A percentile compares a stretch with the other conserved stretches of the same genome.
Conservation (phyloP, 176 grass and related monocot genomes). For the Otatea glauca region DNA sequence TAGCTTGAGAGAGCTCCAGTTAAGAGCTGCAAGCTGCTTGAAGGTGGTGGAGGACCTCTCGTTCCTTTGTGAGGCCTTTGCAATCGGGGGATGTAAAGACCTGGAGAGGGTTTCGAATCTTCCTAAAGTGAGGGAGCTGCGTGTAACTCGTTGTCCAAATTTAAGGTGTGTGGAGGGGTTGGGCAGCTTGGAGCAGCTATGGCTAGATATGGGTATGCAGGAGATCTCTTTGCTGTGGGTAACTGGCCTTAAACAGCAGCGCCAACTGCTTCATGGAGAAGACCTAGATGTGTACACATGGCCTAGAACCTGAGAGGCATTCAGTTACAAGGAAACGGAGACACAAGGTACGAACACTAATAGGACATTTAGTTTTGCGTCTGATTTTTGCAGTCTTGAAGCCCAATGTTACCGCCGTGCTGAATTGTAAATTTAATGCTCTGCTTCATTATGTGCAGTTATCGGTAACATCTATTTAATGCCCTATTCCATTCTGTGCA, state of each 20-base stretch:
- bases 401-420: no score
- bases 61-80: not conserved
- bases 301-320: no score
- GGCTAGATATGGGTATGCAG: not conserved
- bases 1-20: not conserved
- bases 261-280: not conserved
- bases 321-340: accelerated
- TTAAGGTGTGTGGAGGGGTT: slow-evolving; percentile 35
- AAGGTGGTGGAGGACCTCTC: slow-evolving; percentile 42
- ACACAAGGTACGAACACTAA: no score
- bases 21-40: not conserved
- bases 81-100: not conserved
- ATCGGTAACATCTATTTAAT: no score
- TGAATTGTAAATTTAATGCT: no score
- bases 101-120: slow-evolving; percentile 43
- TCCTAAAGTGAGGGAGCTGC: not conserved
- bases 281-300: not conserved
- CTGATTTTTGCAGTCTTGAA: no score
- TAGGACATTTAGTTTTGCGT: no score
- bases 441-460: no score
- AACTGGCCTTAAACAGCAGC: not conserved
- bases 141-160: not conserved
- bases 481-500: no score
- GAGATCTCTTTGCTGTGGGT: not conserved
- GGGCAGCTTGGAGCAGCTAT: not conserved